phyloP scores from a whole-genome alignment of 2,329 filamentous ascomycete genomes.

The Apiospora sp. region DNA sequence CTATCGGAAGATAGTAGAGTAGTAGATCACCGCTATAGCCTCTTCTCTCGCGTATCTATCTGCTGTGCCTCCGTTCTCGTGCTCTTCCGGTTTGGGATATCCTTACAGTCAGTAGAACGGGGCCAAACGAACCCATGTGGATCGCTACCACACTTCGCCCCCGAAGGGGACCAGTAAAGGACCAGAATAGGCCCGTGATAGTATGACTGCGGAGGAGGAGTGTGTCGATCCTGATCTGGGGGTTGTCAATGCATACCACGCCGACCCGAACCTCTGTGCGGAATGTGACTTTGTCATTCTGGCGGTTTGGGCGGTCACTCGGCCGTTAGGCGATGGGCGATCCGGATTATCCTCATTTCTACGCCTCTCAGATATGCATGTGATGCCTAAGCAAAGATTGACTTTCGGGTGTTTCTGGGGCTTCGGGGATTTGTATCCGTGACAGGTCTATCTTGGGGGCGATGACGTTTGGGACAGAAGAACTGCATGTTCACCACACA shows the following conservation, averaged over 20 bases:
- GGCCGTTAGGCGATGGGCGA: background rate
- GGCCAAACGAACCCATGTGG: background rate
- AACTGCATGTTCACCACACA: background rate
- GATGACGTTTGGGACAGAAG: background rate
- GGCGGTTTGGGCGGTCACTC: background rate
- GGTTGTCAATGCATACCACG: slow-evolving; percentile 3
- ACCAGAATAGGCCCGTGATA: slow-evolving; percentile 7
- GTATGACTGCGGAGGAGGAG: slow-evolving; percentile 20
- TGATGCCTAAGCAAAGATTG: background rate
- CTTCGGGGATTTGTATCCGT: background rate
- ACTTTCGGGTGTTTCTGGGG: background rate
- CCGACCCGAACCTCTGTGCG: background rate
- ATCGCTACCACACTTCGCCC: background rate
- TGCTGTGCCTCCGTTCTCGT: background rate
- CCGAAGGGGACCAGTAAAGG: background rate
- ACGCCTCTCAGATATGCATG: too few species aligned
- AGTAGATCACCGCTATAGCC: background rate
- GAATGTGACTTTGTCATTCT: background rate
- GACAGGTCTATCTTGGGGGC: background rate
- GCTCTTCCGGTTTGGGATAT: background rate
- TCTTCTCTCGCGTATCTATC: background rate
- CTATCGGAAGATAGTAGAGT: background rate
- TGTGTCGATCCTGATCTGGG: slow-evolving; percentile 17
- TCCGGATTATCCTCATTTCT: background rate
- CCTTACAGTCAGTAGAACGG: background rate